Base-by-base conservation (phyloP, 768 basidiomycete species). In the Phylloporus sp. region DNA sequence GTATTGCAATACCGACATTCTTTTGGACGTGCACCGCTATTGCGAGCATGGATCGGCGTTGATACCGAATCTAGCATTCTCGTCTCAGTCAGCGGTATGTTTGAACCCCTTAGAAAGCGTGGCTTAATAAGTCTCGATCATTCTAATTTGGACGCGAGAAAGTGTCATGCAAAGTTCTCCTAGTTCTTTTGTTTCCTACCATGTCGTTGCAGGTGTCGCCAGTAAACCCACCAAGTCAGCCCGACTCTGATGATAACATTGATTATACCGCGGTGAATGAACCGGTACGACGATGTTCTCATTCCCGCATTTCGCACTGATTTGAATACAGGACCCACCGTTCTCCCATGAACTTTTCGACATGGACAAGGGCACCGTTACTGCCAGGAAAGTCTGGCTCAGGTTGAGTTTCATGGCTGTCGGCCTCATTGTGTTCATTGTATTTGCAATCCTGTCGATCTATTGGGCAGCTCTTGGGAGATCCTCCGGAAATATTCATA, bases 401-500 rank as follows among this genome's bases (percentile, higher is more conserved):
- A 74, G 66, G 56, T 70, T 71, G 3, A 66, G 80, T 41, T 6
- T 74, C 6, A 52, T 60, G 10, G 70, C 73, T 16, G 62, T 70
- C 3, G 55, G 71, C 12, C 47, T 75, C 24, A 60, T 80, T 16
- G 60, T 71, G 13, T 39, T 80, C 29, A 60, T 76, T 20, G 76
- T 85, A 38, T 75, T 80, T 53, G 67, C 64, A 0, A 68, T 83
- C 20, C 66, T 85, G 50, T 65, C 80, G 3, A 82, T 85, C 41
- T 84, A 78, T 62, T 85, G 82, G 81, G 82, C 80, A 10, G 76
- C 79, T 12, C 63, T 80, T 5, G 80, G 80, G 68, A 73, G 72
- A 47, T 72, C 72, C 10, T 73, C 66, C 6, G 38, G 52, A 28
- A 62, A 71, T 9, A 29, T 72, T 5, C 64, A 64, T 34, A 75